These are phyloP conservation scores for Fusarium pseudograminearum DNA, from an alignment of 2,329 filamentous ascomycete genomes.

Conservation along the genomic window DNA sequence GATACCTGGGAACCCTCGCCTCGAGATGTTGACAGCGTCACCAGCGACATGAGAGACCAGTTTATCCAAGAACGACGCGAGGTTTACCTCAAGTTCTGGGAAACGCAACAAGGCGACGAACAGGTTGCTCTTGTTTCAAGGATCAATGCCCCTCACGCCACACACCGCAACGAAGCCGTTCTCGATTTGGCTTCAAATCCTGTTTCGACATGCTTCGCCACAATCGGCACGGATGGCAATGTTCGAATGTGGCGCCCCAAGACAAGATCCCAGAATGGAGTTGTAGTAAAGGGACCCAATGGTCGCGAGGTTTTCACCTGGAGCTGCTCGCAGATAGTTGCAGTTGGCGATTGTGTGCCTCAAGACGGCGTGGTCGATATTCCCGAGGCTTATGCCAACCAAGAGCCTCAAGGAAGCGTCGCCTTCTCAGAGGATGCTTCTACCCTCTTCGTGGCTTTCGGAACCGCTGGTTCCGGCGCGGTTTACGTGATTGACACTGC, in stretches of 20 bases:
- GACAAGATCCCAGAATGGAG: constrained; percentile 74
- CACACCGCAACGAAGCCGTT: constrained; percentile 67
- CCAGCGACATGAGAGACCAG: constrained; percentile 54
- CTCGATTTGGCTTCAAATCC: constrained; percentile 81
- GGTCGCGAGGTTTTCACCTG: constrained; percentile 76
- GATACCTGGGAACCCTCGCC: constrained; percentile 88
- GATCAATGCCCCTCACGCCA: constrained; percentile 83
- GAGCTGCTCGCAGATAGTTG: constrained; percentile 73
- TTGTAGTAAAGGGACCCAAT: constrained; percentile 69
- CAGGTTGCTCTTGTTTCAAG: constrained; percentile 82
- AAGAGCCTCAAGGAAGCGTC: constrained; percentile 70
- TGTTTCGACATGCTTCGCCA: constrained; percentile 78
- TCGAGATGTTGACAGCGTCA: constrained; percentile 70
- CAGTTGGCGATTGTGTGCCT: constrained; percentile 64
- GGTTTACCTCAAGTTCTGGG: constrained; percentile 92
- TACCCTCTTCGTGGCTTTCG: constrained; percentile 77
- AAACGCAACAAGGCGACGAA: constrained; percentile 67
- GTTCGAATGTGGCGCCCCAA: constrained; percentile 87
- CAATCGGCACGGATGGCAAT: constrained; percentile 82
- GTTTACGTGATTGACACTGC: constrained; percentile 82
- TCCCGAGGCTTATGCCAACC: constrained; percentile 45
- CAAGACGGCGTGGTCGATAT: constrained; percentile 54
- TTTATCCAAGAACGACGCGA: constrained; percentile 71
- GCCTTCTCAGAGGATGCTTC: constrained; percentile 88
- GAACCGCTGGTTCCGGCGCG: constrained; percentile 66